Evolutionary conservation across 2,329 filamentous ascomycete genomes (phyloP).

Genomic region (Diplodia corticola): DNA sequence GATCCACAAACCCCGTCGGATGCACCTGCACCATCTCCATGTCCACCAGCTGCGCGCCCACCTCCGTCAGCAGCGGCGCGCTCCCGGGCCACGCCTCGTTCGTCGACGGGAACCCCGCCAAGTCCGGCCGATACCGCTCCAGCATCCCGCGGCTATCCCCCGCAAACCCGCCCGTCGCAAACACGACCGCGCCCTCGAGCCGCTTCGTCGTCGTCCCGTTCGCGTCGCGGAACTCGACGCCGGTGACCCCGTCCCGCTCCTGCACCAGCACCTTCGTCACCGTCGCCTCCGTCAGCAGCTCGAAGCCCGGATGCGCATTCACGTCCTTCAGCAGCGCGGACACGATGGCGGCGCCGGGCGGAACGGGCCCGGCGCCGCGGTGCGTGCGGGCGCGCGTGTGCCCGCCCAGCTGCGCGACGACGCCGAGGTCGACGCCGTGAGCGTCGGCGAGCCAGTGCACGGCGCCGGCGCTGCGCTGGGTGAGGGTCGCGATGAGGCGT

Average conservation of each 20-base stretch:
- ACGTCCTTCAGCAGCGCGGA: constrained; percentile 55
- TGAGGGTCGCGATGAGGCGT: constrained; percentile 52
- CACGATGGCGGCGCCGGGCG: constrained; percentile 62
- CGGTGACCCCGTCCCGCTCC: constrained; percentile 43
- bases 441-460: constrained; percentile 60
- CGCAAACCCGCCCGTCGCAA: constrained; percentile 63
- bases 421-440: constrained; percentile 59
- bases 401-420: constrained; percentile 61
- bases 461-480: constrained; percentile 49
- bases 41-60: constrained; percentile 46
- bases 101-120: constrained; percentile 61
- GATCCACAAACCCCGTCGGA: constrained; percentile 65
- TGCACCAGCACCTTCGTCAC: constrained; percentile 50
- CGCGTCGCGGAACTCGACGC: constrained; percentile 52
- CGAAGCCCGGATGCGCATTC: constrained; percentile 52
- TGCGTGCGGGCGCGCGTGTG: constrained; percentile 60
- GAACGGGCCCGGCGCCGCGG: constrained; percentile 55
- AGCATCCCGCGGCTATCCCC: constrained; percentile 63
- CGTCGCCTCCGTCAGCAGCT: constrained; percentile 53
- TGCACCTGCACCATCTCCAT: constrained; percentile 62
- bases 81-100: constrained; percentile 61
- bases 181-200: constrained; percentile 58
- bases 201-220: constrained; percentile 30
- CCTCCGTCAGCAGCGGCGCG: constrained; percentile 46
- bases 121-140: constrained; percentile 58